A percentile compares a stretch with the other conserved stretches of the same genome.
Evolutionary conservation across 2,329 filamentous ascomycete species (phyloP).

Genomic region (Curvularia sp.): DNA sequence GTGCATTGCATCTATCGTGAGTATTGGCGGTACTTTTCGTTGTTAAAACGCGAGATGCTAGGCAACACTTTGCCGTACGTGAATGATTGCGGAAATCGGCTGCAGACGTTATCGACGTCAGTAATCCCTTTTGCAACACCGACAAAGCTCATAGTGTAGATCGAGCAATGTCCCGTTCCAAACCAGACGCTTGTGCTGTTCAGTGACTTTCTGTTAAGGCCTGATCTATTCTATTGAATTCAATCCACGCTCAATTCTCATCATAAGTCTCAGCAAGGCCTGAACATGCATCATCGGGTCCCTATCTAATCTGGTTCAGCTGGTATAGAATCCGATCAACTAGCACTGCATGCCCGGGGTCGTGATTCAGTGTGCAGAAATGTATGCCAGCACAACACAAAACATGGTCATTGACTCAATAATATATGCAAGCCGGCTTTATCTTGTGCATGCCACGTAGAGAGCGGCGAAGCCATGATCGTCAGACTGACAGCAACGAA

Average conservation of each 20-base stretch:
- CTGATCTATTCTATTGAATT: background rate
- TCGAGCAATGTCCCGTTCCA: background rate
- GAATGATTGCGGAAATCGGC: background rate
- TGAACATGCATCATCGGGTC: slow-evolving; percentile 1
- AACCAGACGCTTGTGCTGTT: background rate
- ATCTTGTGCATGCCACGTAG: slow-evolving; percentile 14
- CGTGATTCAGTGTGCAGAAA: background rate
- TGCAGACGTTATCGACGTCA: background rate
- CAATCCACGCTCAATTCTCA: background rate
- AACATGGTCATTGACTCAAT: background rate
- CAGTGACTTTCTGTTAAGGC: background rate
- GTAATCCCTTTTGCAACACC: background rate
- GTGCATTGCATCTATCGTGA: slow-evolving; percentile 11
- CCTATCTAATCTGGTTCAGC: slow-evolving; percentile 1
- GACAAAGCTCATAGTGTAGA: background rate
- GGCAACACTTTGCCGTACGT: slow-evolving; percentile 1
- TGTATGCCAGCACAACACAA: slow-evolving; percentile 13
- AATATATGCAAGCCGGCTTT: slow-evolving; percentile 14
- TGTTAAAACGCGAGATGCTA: slow-evolving; percentile 1
- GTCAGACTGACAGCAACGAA: background rate
- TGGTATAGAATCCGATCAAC: background rate
- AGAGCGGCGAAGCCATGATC: background rate
- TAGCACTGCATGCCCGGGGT: slow-evolving; percentile 6
- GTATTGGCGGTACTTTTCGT: slow-evolving; percentile 1
- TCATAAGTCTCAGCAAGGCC: slow-evolving; percentile 5